Base-by-base conservation (phyloP, 2,329 filamentous ascomycete genomes). In the Venturia nashicola region DNA sequence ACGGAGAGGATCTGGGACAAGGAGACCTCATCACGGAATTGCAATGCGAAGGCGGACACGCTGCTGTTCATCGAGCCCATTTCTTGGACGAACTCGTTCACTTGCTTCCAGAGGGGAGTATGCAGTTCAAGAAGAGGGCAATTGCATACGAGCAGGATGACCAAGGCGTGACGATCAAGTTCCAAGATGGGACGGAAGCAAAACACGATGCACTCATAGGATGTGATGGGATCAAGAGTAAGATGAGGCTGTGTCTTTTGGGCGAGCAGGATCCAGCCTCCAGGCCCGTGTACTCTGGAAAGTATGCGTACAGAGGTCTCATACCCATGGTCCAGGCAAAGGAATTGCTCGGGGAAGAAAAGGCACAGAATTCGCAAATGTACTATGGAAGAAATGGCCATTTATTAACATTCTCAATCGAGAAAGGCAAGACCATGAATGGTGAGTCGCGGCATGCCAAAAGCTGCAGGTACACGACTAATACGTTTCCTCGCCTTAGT, bases 231-330 rank as follows among this genome's bases (percentile, higher is more conserved):
- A 77, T 81, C 67, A 79, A 79, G 43, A 60, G 54, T 0, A 74
- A 76, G 3, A 76, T 82, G 2, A 76, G 86, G 8, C 70, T 79
- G 39, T 70, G 82, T 16, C 71, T 88, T 5, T 73, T 86, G 2
- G 82, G 80, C 0, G 70, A 76, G 2, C 72, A 75, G 27, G 71
- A 78, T 65, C 77, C 79, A 0, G 75, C 77, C 3, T 73, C 78
- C 0, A 70, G 77, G 34, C 76, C 84, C 0, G 70, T 74, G 1
- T 88, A 84, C 69, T 80, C 79, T 0, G 76, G 80, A 40, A 84
- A 86, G 66, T 83, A 83, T 71, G 86, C 82, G 42, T 89, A 86
- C 72, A 78, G 86, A 7, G 82, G 82, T 0, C 71, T 89, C 2
- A 76, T 87, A 1, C 82, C 85, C 0, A 87, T 88, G 78, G 74